Evolutionary conservation across 2,329 filamentous ascomycete species (phyloP).

Genomic region (Graphium sp.): DNA sequence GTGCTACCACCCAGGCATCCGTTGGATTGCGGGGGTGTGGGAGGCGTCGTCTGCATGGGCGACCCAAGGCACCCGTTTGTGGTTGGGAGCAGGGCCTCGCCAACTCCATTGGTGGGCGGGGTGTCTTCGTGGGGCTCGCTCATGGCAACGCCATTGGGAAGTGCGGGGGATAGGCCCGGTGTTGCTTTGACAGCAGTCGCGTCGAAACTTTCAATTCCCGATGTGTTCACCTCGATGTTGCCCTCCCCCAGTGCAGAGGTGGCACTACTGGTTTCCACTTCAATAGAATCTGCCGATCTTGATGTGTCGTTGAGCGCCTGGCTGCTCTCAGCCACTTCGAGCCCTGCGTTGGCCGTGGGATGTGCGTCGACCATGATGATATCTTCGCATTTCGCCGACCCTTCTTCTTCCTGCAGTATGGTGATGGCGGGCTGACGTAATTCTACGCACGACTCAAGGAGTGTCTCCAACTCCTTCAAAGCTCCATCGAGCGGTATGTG

Average conservation of each 20-base stretch:
- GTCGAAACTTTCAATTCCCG: too few relatives aligned
- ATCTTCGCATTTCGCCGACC: slow-evolving; percentile 2
- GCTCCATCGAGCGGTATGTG: slow-evolving; percentile 53
- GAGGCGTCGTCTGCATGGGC: slow-evolving; percentile 24
- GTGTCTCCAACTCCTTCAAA: slow-evolving; percentile 54
- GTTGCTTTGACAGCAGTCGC: too few relatives aligned
- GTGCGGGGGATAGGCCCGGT: too few relatives aligned
- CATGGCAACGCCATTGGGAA: too few relatives aligned
- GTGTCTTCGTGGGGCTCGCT: background rate
- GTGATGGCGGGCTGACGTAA: slow-evolving; percentile 18
- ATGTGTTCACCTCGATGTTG: too few relatives aligned
- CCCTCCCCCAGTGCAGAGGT: too few relatives aligned
- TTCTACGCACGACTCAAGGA: slow-evolving; percentile 53
- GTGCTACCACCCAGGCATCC: slow-evolving; percentile 33
- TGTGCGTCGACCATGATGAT: slow-evolving; percentile 7
- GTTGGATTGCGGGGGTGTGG: slow-evolving; percentile 52
- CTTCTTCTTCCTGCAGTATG: background rate
- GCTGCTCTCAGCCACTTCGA: too few relatives aligned
- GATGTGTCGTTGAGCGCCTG: too few relatives aligned
- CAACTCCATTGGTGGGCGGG: background rate
- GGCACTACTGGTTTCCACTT: too few relatives aligned
- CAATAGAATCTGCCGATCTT: too few relatives aligned
- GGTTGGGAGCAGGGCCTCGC: slow-evolving; percentile 25
- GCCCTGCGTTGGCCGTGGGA: too few relatives aligned
- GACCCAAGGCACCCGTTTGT: slow-evolving; percentile 25